phyloP scores from a whole-genome alignment of 805 yeast genomes.

The Saccharomycopsis fodiens region DNA sequence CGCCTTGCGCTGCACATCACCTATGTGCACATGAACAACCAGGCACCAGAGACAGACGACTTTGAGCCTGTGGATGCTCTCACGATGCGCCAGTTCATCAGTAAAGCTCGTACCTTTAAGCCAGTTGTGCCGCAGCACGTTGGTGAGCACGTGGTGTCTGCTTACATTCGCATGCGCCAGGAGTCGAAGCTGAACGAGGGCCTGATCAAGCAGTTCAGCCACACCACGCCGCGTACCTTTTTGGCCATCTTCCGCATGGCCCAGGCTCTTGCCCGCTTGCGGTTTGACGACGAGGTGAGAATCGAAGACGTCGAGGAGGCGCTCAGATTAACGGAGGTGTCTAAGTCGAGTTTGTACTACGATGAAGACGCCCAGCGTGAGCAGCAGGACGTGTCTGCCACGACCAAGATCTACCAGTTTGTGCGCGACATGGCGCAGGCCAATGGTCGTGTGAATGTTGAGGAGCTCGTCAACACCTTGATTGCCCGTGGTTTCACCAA shows the following conservation, averaged over 20 bases:
- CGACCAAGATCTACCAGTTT: conserved; percentile 64
- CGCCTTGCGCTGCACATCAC: conserved; percentile 90
- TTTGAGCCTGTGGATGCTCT: conserved; percentile 71
- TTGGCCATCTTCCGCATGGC: conserved; percentile 87
- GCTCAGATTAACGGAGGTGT: conserved; percentile 72
- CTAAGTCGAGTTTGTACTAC: conserved; percentile 72
- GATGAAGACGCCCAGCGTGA: conserved; percentile 38
- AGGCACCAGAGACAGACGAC: conserved; percentile 64
- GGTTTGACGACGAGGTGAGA: conserved; percentile 67
- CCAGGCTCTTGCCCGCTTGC: conserved; percentile 86
- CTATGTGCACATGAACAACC: conserved; percentile 88
- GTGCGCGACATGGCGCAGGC: conserved; percentile 50
- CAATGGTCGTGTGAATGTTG: conserved; percentile 28
- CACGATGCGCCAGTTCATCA: conserved; percentile 79
- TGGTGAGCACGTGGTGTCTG: conserved; percentile 77
- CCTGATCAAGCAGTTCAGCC: conserved; percentile 73
- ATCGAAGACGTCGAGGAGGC: conserved; percentile 93
- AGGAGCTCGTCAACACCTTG: conserved; percentile 50
- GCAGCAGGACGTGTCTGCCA: conserved; percentile 56
- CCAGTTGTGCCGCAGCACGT: conserved; percentile 82
- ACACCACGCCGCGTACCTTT: conserved; percentile 91
- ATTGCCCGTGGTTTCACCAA: conserved; percentile 80
- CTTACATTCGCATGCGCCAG: conserved; percentile 88
- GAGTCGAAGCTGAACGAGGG: conserved; percentile 77
- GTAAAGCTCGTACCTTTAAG: conserved; percentile 74